Evolutionary conservation across 371 early-diverging fungal species (phyloP).

Genomic region (Mortierella sp.): DNA sequence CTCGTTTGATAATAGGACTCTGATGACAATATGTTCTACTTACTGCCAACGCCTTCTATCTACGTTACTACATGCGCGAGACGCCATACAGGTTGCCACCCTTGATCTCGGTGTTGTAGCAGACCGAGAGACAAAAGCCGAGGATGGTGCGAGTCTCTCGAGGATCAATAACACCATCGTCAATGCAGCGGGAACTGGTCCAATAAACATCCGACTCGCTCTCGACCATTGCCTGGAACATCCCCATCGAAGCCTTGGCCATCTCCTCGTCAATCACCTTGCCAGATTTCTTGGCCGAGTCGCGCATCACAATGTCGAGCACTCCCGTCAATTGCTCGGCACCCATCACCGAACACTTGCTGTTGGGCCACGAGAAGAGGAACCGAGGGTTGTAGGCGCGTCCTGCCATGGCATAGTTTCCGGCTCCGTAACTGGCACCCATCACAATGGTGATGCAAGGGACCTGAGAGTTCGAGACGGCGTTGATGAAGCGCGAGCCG

Average conservation of each 20-base stretch:
- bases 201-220: constrained; percentile 80
- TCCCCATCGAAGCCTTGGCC: constrained; percentile 65
- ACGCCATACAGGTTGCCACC: constrained; percentile 80
- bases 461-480: constrained; percentile 79
- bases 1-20: neutral
- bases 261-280: constrained; percentile 73
- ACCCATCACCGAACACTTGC: constrained; percentile 85
- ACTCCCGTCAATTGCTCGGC: constrained; percentile 82
- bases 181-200: constrained; percentile 76
- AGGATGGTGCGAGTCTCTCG: constrained; percentile 74
- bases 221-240: constrained; percentile 78
- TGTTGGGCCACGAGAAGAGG: constrained; percentile 84
- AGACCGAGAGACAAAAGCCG: constrained; percentile 73
- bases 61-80: constrained; percentile 71
- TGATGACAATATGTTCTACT: neutral
- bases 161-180: constrained; percentile 81
- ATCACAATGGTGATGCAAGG: constrained; percentile 84
- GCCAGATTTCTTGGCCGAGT: constrained; percentile 71
- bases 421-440: constrained; percentile 85
- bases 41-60: neutral
- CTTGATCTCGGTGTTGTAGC: constrained; percentile 70
- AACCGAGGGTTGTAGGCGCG: constrained; percentile 82
- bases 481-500: constrained; percentile 82
- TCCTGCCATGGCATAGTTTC: constrained; percentile 88
- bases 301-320: constrained; percentile 79